These are phyloP conservation scores for Ceratocystis alfenasii DNA, from an alignment of 2,329 filamentous ascomycete genomes.

Conservation along the genomic window DNA sequence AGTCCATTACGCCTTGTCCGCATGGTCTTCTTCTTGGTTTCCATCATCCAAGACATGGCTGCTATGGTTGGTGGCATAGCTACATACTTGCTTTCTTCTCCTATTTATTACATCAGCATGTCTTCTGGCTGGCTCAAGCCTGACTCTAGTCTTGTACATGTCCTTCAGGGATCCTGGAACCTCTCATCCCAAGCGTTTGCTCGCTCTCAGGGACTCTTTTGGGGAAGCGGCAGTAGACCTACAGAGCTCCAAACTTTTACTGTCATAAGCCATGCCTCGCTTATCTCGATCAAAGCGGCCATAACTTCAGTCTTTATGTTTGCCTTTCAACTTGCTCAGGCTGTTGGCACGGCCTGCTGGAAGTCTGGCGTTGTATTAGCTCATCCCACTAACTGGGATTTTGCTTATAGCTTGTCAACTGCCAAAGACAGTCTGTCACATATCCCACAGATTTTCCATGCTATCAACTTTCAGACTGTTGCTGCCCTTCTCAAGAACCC, in stretches of 20 bases:
- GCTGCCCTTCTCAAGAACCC: slow-evolving; percentile 34
- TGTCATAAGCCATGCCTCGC: slow-evolving; percentile 58
- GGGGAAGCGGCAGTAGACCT: background rate
- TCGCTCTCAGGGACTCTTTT: background rate
- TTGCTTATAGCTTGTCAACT: background rate
- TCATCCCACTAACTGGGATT: slow-evolving; percentile 8
- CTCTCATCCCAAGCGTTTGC: slow-evolving; percentile 7
- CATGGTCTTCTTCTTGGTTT: slow-evolving; percentile 60
- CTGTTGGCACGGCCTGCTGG: background rate
- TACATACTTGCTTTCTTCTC: slow-evolving; percentile 13
- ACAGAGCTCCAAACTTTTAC: slow-evolving; percentile 65
- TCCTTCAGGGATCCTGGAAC: background rate
- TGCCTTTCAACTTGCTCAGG: background rate
- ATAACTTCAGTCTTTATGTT: slow-evolving; percentile 1
- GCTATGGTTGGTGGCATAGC: slow-evolving; percentile 50
- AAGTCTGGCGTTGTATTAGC: background rate
- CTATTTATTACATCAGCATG: slow-evolving; percentile 18
- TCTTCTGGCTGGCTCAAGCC: slow-evolving; percentile 23
- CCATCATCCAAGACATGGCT: slow-evolving; percentile 62
- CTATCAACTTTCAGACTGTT: slow-evolving; percentile 14
- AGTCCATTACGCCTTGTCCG: slow-evolving; percentile 68
- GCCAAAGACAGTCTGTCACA: background rate
- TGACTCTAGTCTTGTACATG: slow-evolving; percentile 22
- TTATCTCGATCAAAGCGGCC: slow-evolving; percentile 46
- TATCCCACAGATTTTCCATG: background rate